These are phyloP conservation scores for Phialophora macrospora DNA, from an alignment of 2,329 filamentous ascomycete species.

Conservation along the genomic window DNA sequence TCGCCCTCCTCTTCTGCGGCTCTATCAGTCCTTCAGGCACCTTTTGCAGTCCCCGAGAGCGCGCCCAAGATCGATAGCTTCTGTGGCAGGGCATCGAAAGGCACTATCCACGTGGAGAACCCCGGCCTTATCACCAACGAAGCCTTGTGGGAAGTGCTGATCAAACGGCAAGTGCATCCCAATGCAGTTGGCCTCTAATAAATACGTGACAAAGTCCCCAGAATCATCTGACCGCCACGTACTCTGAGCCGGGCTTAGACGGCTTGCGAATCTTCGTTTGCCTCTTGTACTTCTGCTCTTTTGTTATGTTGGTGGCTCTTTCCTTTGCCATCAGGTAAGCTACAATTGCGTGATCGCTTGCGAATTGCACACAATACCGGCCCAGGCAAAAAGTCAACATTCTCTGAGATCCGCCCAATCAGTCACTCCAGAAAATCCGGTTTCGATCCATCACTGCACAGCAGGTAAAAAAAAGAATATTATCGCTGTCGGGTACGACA, in stretches of 20 bases:
- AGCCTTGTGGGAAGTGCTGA: neutral
- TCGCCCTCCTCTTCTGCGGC: neutral
- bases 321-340: constrained; percentile 22
- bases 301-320: constrained; percentile 16
- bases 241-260: neutral
- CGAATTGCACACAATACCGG: constrained; percentile 28
- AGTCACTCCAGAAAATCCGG: neutral
- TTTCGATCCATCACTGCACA: neutral
- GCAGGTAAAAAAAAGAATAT: neutral
- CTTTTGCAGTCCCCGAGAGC: neutral
- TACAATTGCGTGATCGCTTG: constrained; percentile 32
- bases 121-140: neutral
- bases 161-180: constrained; percentile 5
- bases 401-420: neutral
- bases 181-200: constrained; percentile 4
- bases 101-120: neutral
- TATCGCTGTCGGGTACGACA: neutral
- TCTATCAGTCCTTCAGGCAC: neutral
- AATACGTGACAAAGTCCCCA: neutral
- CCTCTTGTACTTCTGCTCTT: constrained; percentile 8
- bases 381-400: neutral
- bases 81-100: neutral
- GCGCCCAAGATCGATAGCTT: neutral
- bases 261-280: neutral
- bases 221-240: constrained; percentile 14